These are phyloP conservation scores for Fusarium sp. DNA, from an alignment of 2,329 filamentous ascomycete genomes.

Conservation along the genomic window DNA sequence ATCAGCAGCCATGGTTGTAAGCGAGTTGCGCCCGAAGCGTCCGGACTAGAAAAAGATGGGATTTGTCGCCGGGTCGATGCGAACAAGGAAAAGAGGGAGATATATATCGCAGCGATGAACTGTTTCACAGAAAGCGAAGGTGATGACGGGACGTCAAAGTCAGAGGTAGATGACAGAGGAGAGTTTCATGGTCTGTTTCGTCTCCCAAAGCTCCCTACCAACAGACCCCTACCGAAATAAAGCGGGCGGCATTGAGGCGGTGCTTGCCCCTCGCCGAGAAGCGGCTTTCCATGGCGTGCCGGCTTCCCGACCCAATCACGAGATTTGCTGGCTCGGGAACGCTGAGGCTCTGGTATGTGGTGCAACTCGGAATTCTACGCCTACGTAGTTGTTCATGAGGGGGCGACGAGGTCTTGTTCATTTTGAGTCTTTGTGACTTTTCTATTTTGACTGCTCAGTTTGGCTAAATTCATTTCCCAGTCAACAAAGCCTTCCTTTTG, in stretches of 20 bases:
- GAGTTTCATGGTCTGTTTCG: slow-evolving; percentile 18
- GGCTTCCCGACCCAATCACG: slow-evolving; percentile 39
- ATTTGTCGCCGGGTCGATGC: neutral
- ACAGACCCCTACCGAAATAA: slow-evolving; percentile 35
- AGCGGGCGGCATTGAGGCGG: slow-evolving; percentile 45
- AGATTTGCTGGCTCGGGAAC: slow-evolving; percentile 20
- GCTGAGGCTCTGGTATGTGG: slow-evolving; percentile 1
- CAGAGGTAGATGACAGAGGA: slow-evolving; percentile 25
- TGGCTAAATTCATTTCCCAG: slow-evolving; percentile 23
- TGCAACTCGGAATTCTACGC: slow-evolving; percentile 23
- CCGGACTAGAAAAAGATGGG: slow-evolving; percentile 10
- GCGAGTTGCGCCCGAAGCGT: slow-evolving; percentile 20
- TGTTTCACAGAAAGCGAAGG: slow-evolving; percentile 16
- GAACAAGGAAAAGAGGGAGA: neutral
- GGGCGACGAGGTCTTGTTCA: neutral
- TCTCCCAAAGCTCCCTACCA: neutral
- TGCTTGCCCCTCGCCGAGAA: slow-evolving; percentile 38
- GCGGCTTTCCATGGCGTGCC: slow-evolving; percentile 13
- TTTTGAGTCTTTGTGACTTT: slow-evolving; percentile 9
- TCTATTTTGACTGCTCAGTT: slow-evolving; percentile 24
- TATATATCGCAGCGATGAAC: neutral
- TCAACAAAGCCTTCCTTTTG: slow-evolving; percentile 31
- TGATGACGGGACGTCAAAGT: slow-evolving; percentile 23
- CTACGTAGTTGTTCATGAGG: neutral
- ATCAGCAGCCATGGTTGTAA: slow-evolving; percentile 62